A percentile compares a stretch with the other conserved stretches of the same genome.
phyloP scores from a whole-genome alignment of 805 yeast genomes.

The Brettanomyces custersianus region DNA sequence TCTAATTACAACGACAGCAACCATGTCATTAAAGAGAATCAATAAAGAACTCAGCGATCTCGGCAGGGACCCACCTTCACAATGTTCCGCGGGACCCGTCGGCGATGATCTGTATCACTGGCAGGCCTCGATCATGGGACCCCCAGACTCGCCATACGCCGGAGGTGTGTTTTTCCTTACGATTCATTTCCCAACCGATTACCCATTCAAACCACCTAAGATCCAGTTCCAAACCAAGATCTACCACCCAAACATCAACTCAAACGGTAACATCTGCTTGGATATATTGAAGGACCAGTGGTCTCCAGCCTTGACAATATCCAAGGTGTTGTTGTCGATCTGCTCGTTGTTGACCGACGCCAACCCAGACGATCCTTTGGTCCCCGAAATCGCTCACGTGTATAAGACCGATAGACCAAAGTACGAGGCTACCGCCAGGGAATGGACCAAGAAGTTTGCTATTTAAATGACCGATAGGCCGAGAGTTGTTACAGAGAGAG shows the following conservation, averaged over 20 bases:
- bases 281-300: slow-evolving; percentile 97
- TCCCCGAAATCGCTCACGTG: slow-evolving; percentile 95
- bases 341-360: slow-evolving; percentile 96
- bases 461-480: too few relatives aligned
- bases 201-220: slow-evolving; percentile 98
- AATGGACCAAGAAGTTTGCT: slow-evolving; percentile 98
- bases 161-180: slow-evolving; percentile 90
- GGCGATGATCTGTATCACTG: slow-evolving; percentile 98
- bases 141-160: slow-evolving; percentile 81
- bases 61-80: slow-evolving; percentile 98
- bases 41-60: slow-evolving; percentile 91
- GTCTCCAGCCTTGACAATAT: slow-evolving; percentile 97
- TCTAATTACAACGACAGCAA: too few relatives aligned
- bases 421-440: slow-evolving; percentile 94
- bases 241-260: slow-evolving; percentile 95
- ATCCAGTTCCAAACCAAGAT: slow-evolving; percentile 88
- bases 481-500: not conserved
- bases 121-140: slow-evolving; percentile 99
- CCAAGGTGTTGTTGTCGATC: slow-evolving; percentile 89
- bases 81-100: slow-evolving; percentile 98
- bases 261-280: slow-evolving; percentile 91
- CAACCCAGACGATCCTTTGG: slow-evolving; percentile 97
- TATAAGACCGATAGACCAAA: slow-evolving; percentile 90
- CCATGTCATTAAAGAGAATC: slow-evolving; percentile 90
- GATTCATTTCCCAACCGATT: slow-evolving; percentile 97